phyloP scores from a whole-genome alignment of 2,329 filamentous ascomycete genomes.

The Verticillium zaregamsianum region DNA sequence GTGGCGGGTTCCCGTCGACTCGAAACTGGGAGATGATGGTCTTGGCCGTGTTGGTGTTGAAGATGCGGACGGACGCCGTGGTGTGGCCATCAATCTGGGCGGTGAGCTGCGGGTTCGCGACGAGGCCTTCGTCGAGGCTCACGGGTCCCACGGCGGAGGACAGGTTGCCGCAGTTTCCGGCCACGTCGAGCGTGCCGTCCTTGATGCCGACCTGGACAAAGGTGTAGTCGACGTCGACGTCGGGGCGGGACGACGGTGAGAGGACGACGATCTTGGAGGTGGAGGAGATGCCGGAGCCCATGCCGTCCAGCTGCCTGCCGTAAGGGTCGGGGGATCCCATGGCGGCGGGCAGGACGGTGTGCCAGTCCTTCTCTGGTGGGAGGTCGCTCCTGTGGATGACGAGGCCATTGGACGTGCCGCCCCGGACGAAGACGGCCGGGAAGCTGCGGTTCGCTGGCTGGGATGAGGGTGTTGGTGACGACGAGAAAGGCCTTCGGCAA shows the following conservation, averaged over 20 bases:
- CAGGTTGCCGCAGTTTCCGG: constrained; percentile 62
- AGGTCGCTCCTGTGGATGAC: constrained; percentile 29
- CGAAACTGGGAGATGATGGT: constrained; percentile 34
- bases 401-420: constrained; percentile 25
- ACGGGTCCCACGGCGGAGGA: constrained; percentile 56
- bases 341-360: constrained; percentile 17
- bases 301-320: constrained; percentile 14
- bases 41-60: constrained; percentile 60
- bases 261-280: constrained; percentile 56
- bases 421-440: constrained; percentile 34
- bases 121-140: constrained; percentile 48
- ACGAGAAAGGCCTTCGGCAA: background rate
- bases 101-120: constrained; percentile 9
- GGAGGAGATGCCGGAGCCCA: constrained; percentile 12
- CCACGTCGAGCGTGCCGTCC: constrained; percentile 49
- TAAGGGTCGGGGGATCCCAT: constrained; percentile 21
- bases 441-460: constrained; percentile 16
- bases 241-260: constrained; percentile 29
- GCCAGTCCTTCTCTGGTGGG: constrained; percentile 28
- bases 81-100: background rate
- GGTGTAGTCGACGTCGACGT: constrained; percentile 56
- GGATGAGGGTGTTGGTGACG: background rate
- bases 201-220: constrained; percentile 59
- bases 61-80: constrained; percentile 34
- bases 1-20: constrained; percentile 19